A percentile compares a stretch with the other conserved stretches of the same genome.
Evolutionary conservation across 2,329 filamentous ascomycete species (phyloP).

Genomic region (Paecilomyces formosus): DNA sequence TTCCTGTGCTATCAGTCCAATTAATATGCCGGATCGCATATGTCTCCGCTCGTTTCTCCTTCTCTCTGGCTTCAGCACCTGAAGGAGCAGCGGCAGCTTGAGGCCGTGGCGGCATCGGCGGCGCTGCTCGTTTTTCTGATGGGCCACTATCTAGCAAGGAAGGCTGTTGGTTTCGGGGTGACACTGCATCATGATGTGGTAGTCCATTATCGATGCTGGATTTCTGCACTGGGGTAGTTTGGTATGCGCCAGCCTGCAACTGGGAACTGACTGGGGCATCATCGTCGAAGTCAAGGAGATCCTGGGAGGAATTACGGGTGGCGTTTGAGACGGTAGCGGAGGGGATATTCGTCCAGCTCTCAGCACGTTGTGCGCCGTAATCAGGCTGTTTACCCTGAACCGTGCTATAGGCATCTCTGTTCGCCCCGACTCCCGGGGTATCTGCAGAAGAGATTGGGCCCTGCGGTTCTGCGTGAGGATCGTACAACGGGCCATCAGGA

Average conservation of each 20-base stretch:
- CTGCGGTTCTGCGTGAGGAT: constrained; percentile 8
- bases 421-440: background rate
- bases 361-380: constrained; percentile 9
- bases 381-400: constrained; percentile 4
- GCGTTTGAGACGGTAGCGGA: constrained; percentile 14
- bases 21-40: constrained; percentile 89
- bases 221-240: background rate
- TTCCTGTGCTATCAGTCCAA: constrained; percentile 66
- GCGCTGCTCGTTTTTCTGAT: background rate
- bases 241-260: constrained; percentile 3
- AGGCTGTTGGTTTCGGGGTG: background rate
- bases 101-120: constrained; percentile 1
- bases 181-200: background rate
- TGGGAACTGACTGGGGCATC: constrained; percentile 1
- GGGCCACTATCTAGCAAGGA: background rate
- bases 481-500: constrained; percentile 1
- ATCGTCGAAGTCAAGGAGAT: constrained; percentile 22
- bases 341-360: constrained; percentile 13
- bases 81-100: constrained; percentile 10
- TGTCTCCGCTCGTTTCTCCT: constrained; percentile 58
- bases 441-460: constrained; percentile 1
- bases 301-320: constrained; percentile 23
- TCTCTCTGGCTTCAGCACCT: constrained; percentile 26
- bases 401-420: background rate
- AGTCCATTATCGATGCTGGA: background rate